Evolutionary conservation across 176 grass and related monocot genomes (phyloP).

Genomic region (Phragmites australis): DNA sequence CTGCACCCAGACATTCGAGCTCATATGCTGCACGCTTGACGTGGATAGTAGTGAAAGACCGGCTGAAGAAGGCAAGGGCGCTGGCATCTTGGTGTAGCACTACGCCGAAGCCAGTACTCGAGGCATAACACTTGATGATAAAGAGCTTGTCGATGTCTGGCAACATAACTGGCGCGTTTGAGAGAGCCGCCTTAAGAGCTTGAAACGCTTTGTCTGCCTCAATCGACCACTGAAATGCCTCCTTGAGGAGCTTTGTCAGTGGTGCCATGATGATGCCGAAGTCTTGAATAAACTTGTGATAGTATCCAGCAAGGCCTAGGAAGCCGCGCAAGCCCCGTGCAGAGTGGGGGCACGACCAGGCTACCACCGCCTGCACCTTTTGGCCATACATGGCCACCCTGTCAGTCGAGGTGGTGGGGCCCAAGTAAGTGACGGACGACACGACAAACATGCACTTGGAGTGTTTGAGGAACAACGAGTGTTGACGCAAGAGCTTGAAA

Average conservation of each 20-base stretch:
- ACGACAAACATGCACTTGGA: no score
- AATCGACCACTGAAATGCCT: not conserved
- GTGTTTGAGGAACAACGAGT: no score
- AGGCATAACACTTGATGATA: not conserved
- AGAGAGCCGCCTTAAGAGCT: no score
- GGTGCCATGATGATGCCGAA: not conserved
- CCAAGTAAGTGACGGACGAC: no score
- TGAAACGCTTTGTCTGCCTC: no score
- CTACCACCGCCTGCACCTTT: not conserved
- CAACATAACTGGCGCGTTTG: not conserved
- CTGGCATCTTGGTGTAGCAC: no score
- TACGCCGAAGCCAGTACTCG: not conserved
- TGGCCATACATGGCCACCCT: not conserved
- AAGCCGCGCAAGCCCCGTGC: not conserved
- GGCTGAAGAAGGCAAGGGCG: no score
- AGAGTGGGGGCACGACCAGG: not conserved
- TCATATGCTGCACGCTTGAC: not conserved
- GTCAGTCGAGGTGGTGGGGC: not conserved
- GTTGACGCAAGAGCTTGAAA: no score
- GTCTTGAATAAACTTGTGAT: no score
- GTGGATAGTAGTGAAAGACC: not conserved
- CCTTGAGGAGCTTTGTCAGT: not conserved
- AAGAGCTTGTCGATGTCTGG: not conserved
- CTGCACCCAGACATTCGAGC: no score
- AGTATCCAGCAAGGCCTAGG: no score